Base-by-base conservation (phyloP, 148 eudicot genomes). In the Rhododendron molle region DNA sequence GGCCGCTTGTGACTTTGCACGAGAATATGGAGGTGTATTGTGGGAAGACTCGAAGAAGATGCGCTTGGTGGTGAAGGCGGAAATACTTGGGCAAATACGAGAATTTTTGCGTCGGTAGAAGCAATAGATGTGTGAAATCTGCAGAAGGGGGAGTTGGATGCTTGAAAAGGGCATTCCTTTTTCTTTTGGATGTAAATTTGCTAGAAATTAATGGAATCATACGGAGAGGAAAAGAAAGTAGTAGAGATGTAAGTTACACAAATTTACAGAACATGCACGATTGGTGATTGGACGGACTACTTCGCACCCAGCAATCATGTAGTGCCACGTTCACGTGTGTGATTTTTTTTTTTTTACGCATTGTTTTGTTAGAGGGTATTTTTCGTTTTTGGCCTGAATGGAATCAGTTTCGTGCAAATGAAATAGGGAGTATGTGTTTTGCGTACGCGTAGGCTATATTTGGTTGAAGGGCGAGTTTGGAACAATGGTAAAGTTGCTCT, bases 1-100 rank as follows among this genome's bases (percentile, higher is more conserved):
- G 54, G 89, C 96, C 52, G 99, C 98, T 80, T 93, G 95, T 78
- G 98, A 97, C 79, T 94, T 87, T 90, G 99, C 98, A 15, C 96
- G 99, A 43, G 95, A 93, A 81, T 87, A 92, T 81, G 92, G 94
- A 5, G 95, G 92, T 54, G 76, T 92, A 77, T 87, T 97, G 73
- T 97, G 95, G 95, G 98, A 97, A 73, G 94, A 94, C 88, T 83
- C 96, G 5, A 92, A 93, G 44, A 92, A 83, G 87, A 93, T 92
- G 95, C 92, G 94, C 28, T 86, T 97, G 28, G 93, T 97, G 14
- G 93, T 94, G 86, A 97, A 94, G 85, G 89, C 92, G 44, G 98
- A 95, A 82, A 88, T 91, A 26, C 92, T 87, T 80, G 84, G 76
- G 82, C 94, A 90, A 32, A 90, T 95, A 96, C 92, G 94, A 72